phyloP scores from a whole-genome alignment of 495 filamentous ascomycete genomes.

The Xanthoparmelia taractica region DNA sequence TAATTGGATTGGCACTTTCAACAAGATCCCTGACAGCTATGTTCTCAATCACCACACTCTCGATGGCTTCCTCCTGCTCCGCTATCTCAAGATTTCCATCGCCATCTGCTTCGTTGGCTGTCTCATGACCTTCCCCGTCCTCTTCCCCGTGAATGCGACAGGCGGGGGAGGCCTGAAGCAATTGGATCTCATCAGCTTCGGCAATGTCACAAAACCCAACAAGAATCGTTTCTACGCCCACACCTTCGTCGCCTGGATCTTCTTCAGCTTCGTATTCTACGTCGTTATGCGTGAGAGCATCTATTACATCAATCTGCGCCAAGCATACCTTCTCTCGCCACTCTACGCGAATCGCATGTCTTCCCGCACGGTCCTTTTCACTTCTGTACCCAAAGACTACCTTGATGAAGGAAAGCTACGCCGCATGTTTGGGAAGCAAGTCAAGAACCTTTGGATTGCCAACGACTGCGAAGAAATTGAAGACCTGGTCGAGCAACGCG shows the following conservation, averaged over 20 bases:
- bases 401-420: constrained; percentile 65
- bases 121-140: constrained; percentile 72
- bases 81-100: constrained; percentile 68
- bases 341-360: constrained; percentile 84
- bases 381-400: constrained; percentile 71
- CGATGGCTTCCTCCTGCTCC: constrained; percentile 80
- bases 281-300: constrained; percentile 86
- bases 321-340: constrained; percentile 87
- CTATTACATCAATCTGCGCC: constrained; percentile 90
- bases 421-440: constrained; percentile 64
- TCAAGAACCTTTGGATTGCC: constrained; percentile 81
- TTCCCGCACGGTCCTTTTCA: constrained; percentile 87
- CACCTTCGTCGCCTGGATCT: constrained; percentile 62
- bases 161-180: constrained; percentile 52
- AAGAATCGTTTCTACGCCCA: constrained; percentile 72
- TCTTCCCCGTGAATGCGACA: constrained; percentile 82
- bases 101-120: constrained; percentile 72
- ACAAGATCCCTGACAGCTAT: constrained; percentile 71
- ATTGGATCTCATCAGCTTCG: constrained; percentile 70
- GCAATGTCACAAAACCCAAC: constrained; percentile 56
- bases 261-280: constrained; percentile 78
- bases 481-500: constrained; percentile 74
- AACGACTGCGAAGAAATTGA: constrained; percentile 75
- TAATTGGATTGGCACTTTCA: constrained; percentile 71
- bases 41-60: constrained; percentile 84